Percentiles rank a stretch among this genome's conserved stretches.
Evolutionary conservation across 257 asterid genomes (phyloP).

Genomic region (Nicotiana attenuata): DNA sequence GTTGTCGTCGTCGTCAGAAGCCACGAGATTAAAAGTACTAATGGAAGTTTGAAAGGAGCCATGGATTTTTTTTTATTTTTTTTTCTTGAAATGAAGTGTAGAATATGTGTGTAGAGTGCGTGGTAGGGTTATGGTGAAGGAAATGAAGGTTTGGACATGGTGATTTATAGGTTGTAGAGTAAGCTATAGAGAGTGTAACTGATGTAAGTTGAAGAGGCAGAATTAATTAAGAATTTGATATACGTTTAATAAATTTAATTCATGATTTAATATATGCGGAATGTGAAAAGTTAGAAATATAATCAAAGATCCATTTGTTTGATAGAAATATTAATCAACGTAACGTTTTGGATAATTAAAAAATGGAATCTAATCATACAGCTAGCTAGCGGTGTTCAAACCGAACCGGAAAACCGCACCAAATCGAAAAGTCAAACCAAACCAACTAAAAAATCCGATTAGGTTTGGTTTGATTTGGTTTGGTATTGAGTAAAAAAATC

Average conservation of each 20-base stretch:
- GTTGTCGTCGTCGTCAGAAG: slow-evolving; percentile 8
- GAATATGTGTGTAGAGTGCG: not conserved
- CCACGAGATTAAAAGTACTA: slow-evolving; percentile 14
- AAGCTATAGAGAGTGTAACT: not conserved
- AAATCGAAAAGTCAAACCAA: too few species aligned
- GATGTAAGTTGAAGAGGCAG: not conserved
- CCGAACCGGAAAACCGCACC: too few species aligned
- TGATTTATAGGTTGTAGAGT: not conserved
- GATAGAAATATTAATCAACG: not conserved
- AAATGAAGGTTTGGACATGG: not conserved
- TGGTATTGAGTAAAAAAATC: too few species aligned
- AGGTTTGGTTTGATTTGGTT: too few species aligned
- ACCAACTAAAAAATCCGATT: too few species aligned
- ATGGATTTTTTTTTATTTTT: not conserved
- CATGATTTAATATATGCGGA: not conserved
- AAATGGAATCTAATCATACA: not conserved
- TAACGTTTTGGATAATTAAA: not conserved
- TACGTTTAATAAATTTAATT: not conserved
- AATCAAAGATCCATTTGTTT: not conserved
- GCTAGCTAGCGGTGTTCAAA: too few species aligned
- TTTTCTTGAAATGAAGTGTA: not conserved
- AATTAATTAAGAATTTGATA: not conserved
- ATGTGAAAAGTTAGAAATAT: not conserved
- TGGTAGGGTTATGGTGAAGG: not conserved
- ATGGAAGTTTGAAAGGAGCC: slow-evolving; percentile 13